Evolutionary conservation across 805 yeast genomes (phyloP).

Genomic region (Barnettozyma californica): DNA sequence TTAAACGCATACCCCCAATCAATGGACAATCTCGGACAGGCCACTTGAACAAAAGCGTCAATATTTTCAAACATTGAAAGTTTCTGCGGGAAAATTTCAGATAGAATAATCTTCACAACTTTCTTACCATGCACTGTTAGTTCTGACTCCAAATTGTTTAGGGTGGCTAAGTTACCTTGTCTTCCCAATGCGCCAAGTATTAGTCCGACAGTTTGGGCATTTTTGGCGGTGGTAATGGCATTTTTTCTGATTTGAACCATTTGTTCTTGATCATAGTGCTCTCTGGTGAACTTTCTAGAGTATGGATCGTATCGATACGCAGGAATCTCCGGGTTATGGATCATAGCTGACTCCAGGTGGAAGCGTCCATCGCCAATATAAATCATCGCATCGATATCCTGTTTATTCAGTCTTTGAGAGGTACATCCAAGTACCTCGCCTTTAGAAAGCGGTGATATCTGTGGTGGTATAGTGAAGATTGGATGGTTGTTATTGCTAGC

Average conservation of each 20-base stretch:
- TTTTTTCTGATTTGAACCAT: constrained; percentile 66
- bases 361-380: constrained; percentile 96
- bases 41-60: constrained; percentile 95
- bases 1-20: constrained; percentile 99
- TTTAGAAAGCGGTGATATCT: constrained; percentile 84
- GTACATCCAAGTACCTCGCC: constrained; percentile 98
- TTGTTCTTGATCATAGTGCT: constrained; percentile 81
- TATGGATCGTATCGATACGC: constrained; percentile 96
- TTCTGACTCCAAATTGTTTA: constrained; percentile 55
- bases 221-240: constrained; percentile 61
- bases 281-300: constrained; percentile 83
- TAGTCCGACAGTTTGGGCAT: constrained; percentile 68
- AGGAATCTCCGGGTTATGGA: constrained; percentile 88
- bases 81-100: constrained; percentile 92
- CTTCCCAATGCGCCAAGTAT: constrained; percentile 92
- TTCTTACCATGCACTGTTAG: constrained; percentile 52
- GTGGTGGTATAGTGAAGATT: constrained; percentile 76
- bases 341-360: constrained; percentile 94
- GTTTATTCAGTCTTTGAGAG: constrained; percentile 68
- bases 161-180: constrained; percentile 83
- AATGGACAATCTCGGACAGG: constrained; percentile 92
- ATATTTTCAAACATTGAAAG: constrained; percentile 87
- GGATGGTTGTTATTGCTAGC: constrained; percentile 41
- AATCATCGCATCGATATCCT: constrained; percentile 70
- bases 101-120: constrained; percentile 75